phyloP scores from a whole-genome alignment of 306 rosid species.

The Casuarina cunninghamiana region DNA sequence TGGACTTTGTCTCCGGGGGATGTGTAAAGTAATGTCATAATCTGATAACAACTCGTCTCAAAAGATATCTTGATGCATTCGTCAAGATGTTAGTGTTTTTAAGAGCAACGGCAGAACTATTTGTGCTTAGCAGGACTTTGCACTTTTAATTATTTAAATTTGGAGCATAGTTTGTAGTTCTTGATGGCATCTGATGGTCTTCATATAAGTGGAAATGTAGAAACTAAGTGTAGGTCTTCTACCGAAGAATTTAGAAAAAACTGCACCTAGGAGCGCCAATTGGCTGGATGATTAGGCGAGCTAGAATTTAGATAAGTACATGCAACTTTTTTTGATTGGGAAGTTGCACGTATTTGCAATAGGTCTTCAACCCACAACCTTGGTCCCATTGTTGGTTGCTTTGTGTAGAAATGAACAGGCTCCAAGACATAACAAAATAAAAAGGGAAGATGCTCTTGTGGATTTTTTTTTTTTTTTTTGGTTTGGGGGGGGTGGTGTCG shows the following conservation, averaged over 20 bases:
- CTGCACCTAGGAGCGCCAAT: background rate
- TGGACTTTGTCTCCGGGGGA: background rate
- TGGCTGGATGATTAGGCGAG: background rate
- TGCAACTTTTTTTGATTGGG: background rate
- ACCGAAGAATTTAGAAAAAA: background rate
- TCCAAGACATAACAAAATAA: too few species aligned
- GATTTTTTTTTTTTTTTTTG: too few species aligned
- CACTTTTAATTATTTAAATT: background rate
- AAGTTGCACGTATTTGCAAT: too few species aligned
- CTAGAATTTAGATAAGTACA: background rate
- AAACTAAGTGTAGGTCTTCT: background rate
- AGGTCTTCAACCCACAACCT: background rate
- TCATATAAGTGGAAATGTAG: background rate
- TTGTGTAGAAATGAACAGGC: too few species aligned
- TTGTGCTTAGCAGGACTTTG: background rate
- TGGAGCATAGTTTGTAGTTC: background rate
- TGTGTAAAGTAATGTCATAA: constrained; percentile 10
- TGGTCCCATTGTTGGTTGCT: background rate
- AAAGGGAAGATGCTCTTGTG: too few species aligned
- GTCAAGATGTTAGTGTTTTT: constrained; percentile 12
- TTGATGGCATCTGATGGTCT: background rate
- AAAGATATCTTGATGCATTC: background rate
- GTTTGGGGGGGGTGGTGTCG: too few species aligned
- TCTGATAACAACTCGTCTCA: background rate
- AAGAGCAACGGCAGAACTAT: background rate